A percentile compares a stretch with the other conserved stretches of the same genome.
phyloP scores from a whole-genome alignment of 2,329 filamentous ascomycete species.

The Phialophora chinensis region DNA sequence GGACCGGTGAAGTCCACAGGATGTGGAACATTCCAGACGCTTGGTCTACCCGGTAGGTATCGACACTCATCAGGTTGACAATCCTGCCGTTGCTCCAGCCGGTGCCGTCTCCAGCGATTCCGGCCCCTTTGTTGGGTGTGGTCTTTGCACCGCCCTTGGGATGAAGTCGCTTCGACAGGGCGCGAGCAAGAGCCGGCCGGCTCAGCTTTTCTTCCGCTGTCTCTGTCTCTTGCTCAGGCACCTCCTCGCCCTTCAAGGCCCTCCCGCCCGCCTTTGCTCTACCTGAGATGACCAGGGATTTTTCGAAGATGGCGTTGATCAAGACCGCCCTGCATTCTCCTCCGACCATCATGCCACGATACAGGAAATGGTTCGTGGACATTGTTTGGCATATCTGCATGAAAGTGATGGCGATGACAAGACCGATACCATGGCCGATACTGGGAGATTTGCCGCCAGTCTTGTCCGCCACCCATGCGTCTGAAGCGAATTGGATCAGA shows the following conservation, averaged over 20 bases:
- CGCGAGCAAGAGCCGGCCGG: conserved; percentile 32
- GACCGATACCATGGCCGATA: conserved; percentile 77
- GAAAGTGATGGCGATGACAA: conserved; percentile 80
- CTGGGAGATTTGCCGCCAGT: conserved; percentile 62
- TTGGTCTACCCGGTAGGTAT: conserved; percentile 90
- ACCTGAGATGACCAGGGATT: conserved; percentile 86
- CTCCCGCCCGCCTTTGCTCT: conserved; percentile 83
- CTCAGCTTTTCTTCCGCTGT: conserved; percentile 50
- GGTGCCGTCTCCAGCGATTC: conserved; percentile 69
- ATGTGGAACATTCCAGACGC: conserved; percentile 89
- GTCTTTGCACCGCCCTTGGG: conserved; percentile 44
- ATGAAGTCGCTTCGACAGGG: conserved; percentile 51
- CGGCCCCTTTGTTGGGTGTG: conserved; percentile 51
- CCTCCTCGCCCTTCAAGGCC: conserved; percentile 54
- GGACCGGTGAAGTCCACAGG: conserved; percentile 83
- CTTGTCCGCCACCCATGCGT: conserved; percentile 73
- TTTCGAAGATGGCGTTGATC: conserved; percentile 88
- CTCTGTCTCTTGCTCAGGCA: conserved; percentile 57
- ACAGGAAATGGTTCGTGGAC: conserved; percentile 88
- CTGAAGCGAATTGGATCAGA: conserved; percentile 81
- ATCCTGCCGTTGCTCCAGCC: conserved; percentile 95
- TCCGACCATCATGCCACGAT: conserved; percentile 87
- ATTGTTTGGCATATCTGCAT: conserved; percentile 87
- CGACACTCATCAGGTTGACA: conserved; percentile 91
- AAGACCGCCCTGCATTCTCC: conserved; percentile 81